These are phyloP conservation scores for Russula virescens DNA, from an alignment of 768 basidiomycete species.

Conservation along the genomic window DNA sequence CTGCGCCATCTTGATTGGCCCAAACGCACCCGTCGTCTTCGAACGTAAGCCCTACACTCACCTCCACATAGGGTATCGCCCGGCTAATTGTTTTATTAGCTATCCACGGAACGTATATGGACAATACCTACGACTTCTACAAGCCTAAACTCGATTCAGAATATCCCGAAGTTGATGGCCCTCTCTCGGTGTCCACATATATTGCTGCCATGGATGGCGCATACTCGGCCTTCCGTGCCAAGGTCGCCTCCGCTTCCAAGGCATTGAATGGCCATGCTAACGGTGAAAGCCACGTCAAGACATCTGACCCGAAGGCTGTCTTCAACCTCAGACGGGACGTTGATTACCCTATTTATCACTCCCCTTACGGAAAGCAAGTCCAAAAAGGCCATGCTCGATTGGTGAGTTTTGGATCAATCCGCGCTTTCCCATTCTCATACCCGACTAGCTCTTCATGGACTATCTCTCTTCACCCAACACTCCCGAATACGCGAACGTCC, in stretches of 20 bases:
- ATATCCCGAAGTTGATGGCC: slow-evolving; percentile 96
- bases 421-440: background rate
- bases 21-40: slow-evolving; percentile 89
- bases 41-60: slow-evolving; percentile 66
- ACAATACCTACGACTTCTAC: slow-evolving; percentile 98
- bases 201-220: slow-evolving; percentile 88
- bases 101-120: slow-evolving; percentile 94
- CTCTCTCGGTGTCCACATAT: slow-evolving; percentile 92
- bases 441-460: slow-evolving; percentile 64
- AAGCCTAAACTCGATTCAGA: slow-evolving; percentile 94
- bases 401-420: slow-evolving; percentile 32
- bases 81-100: slow-evolving; percentile 42
- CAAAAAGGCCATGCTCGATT: slow-evolving; percentile 95
- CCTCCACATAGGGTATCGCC: background rate
- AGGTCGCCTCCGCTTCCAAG: slow-evolving; percentile 56
- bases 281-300: slow-evolving; percentile 34
- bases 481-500: slow-evolving; percentile 62
- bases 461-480: slow-evolving; percentile 73
- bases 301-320: slow-evolving; percentile 34
- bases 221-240: slow-evolving; percentile 79
- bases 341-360: slow-evolving; percentile 95
- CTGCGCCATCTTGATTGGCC: slow-evolving; percentile 90
- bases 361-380: slow-evolving; percentile 97
- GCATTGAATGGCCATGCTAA: slow-evolving; percentile 31
- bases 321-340: slow-evolving; percentile 65